Conservation (phyloP, 2,329 filamentous ascomycete species). For the Drechslerella dactyloides region DNA sequence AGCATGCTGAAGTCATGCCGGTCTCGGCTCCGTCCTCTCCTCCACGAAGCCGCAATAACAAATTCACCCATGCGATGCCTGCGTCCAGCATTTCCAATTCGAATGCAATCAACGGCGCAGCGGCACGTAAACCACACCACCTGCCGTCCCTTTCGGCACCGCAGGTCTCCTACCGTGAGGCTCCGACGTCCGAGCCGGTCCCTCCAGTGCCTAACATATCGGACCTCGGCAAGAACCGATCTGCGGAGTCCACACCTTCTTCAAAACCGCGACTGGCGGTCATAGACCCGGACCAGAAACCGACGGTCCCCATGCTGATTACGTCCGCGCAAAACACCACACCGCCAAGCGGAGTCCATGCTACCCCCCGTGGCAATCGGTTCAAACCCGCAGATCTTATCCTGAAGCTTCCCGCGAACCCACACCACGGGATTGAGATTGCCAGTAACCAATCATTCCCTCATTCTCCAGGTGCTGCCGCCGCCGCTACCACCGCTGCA, state of each 20-base stretch:
- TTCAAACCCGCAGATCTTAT: slow-evolving; percentile 45
- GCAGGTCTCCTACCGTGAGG: slow-evolving; percentile 43
- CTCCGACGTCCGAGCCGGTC: slow-evolving; percentile 34
- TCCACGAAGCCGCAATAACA: slow-evolving; percentile 26
- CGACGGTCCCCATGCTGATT: slow-evolving; percentile 32
- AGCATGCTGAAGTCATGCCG: slow-evolving; percentile 18
- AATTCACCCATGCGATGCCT: slow-evolving; percentile 46
- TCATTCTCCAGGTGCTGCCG: slow-evolving; percentile 27
- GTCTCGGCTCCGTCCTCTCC: slow-evolving; percentile 47
- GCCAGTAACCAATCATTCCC: slow-evolving; percentile 34
- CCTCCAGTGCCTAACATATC: slow-evolving; percentile 41
- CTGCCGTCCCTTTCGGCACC: slow-evolving; percentile 36
- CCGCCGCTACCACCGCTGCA: neutral
- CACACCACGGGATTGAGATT: slow-evolving; percentile 44
- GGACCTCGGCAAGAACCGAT: slow-evolving; percentile 29
- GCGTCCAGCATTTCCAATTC: slow-evolving; percentile 41
- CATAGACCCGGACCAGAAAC: slow-evolving; percentile 37
- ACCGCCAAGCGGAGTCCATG: slow-evolving; percentile 27
- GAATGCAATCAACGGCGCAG: slow-evolving; percentile 29
- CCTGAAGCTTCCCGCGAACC: slow-evolving; percentile 42
- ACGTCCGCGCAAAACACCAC: slow-evolving; percentile 23
- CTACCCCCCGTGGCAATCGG: slow-evolving; percentile 38
- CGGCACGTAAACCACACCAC: slow-evolving; percentile 40
- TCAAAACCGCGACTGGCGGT: slow-evolving; percentile 30
- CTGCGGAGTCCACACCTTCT: slow-evolving; percentile 35